phyloP scores from a whole-genome alignment of 2,329 filamentous ascomycete species.

The Davidsoniella virescens region DNA sequence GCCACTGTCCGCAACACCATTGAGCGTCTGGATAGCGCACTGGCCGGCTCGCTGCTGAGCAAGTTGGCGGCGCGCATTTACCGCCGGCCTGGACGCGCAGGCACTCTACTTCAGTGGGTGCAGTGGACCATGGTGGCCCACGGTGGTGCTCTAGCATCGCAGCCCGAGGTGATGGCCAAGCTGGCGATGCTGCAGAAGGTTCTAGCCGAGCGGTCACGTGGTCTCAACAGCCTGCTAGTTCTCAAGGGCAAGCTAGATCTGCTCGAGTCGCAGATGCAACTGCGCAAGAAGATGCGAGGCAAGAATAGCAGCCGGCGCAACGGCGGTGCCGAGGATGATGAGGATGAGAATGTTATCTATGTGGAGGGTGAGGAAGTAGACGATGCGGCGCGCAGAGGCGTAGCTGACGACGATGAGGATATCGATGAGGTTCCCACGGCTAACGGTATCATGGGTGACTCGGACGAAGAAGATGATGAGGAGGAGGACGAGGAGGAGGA shows the following conservation, averaged over 20 bases:
- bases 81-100: conserved; percentile 72
- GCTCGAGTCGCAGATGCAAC: conserved; percentile 73
- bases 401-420: conserved; percentile 34
- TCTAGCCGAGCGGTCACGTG: conserved; percentile 69
- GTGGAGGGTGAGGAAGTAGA: conserved; percentile 61
- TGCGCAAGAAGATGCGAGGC: conserved; percentile 52
- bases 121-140: conserved; percentile 89
- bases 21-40: conserved; percentile 69
- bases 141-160: conserved; percentile 75
- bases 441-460: conserved; percentile 40
- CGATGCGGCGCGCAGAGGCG: conserved; percentile 20
- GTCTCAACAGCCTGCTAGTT: conserved; percentile 64
- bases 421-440: conserved; percentile 41
- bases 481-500: conserved; percentile 26
- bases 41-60: conserved; percentile 63
- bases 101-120: conserved; percentile 84
- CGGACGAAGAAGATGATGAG: conserved; percentile 40
- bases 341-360: conserved; percentile 58
- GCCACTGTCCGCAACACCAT: conserved; percentile 74
- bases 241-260: conserved; percentile 94
- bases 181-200: conserved; percentile 71
- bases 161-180: conserved; percentile 66
- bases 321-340: conserved; percentile 25
- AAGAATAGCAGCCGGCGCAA: conserved; percentile 20
- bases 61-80: conserved; percentile 79